phyloP scores from a whole-genome alignment of 192 early-diverging fungal species.

The Umbelopsis isabellina region DNA sequence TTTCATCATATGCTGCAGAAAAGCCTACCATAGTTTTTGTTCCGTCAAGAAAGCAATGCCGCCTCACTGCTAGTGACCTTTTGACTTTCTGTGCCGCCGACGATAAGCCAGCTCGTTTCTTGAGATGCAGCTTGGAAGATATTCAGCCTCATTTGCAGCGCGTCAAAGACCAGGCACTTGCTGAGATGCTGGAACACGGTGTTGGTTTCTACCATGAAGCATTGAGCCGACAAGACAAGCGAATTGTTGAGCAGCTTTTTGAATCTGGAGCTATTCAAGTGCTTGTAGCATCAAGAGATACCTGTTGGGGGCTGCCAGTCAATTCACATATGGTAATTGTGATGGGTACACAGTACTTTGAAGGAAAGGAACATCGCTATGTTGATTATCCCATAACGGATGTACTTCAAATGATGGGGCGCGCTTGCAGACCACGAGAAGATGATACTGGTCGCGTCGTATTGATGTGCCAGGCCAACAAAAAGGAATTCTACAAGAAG shows the following conservation, averaged over 20 bases:
- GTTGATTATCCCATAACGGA: constrained; percentile 98
- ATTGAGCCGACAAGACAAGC: constrained; percentile 84
- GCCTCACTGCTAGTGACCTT: constrained; percentile 95
- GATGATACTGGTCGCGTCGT: constrained; percentile 91
- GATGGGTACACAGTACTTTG: constrained; percentile 98
- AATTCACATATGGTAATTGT: constrained; percentile 97
- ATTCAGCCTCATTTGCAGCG: constrained; percentile 71
- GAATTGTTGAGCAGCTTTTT: constrained; percentile 92
- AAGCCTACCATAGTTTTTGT: constrained; percentile 99
- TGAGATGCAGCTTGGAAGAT: constrained; percentile 84
- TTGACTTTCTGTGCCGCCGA: constrained; percentile 92
- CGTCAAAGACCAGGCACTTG: constrained; percentile 81
- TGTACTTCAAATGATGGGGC: constrained; percentile 98
- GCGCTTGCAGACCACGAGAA: constrained; percentile 95
- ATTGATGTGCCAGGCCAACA: constrained; percentile 93
- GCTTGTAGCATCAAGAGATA: constrained; percentile 91
- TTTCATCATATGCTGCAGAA: constrained; percentile 89
- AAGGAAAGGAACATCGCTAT: constrained; percentile 86
- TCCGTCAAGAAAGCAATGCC: constrained; percentile 94
- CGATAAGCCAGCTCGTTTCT: constrained; percentile 88
- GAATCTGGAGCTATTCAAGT: constrained; percentile 95
- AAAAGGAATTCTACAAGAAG: constrained; percentile 99
- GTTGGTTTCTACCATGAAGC: constrained; percentile 98
- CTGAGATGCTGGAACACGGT: constrained; percentile 86
- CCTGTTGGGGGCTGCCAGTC: constrained; percentile 98